Conservation (phyloP, 495 filamentous ascomycete species). For the Xylaria telfairii region DNA sequence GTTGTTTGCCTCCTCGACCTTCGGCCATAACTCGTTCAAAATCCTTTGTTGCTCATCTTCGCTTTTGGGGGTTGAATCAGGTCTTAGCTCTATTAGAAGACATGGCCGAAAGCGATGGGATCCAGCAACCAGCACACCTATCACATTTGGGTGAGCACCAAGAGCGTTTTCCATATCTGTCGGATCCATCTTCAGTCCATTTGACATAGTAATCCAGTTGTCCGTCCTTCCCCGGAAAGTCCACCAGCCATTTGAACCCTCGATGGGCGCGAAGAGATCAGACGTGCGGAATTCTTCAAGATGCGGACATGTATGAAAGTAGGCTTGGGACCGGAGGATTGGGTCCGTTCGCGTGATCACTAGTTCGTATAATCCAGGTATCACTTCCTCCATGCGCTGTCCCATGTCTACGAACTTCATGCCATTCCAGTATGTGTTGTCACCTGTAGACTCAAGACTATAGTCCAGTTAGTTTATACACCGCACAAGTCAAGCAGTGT, state of each 20-base stretch:
- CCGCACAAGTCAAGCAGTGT: neutral
- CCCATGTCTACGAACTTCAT: slow-evolving; percentile 37
- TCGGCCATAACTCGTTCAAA: slow-evolving; percentile 31
- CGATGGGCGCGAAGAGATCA: slow-evolving; percentile 53
- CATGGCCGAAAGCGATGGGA: slow-evolving; percentile 50
- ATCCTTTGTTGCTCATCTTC: neutral
- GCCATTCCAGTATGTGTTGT: slow-evolving; percentile 33
- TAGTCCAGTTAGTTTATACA: neutral
- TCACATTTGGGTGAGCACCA: slow-evolving; percentile 43
- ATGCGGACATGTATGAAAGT: slow-evolving; percentile 53
- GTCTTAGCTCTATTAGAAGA: slow-evolving; percentile 53
- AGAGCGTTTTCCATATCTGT: slow-evolving; percentile 52
- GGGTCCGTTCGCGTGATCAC: slow-evolving; percentile 33
- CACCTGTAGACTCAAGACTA: slow-evolving; percentile 31
- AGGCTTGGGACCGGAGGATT: slow-evolving; percentile 28
- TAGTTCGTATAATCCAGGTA: slow-evolving; percentile 38
- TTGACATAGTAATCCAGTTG: slow-evolving; percentile 62
- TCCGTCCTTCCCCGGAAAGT: slow-evolving; percentile 54
- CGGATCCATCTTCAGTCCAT: slow-evolving; percentile 64
- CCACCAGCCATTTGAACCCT: slow-evolving; percentile 55
- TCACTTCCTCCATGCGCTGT: slow-evolving; percentile 39
- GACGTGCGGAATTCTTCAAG: slow-evolving; percentile 53
- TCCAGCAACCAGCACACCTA: slow-evolving; percentile 52
- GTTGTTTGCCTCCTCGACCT: slow-evolving; percentile 33
- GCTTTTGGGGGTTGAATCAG: neutral